Percentiles rank a stretch among this genome's conserved stretches.
phyloP scores from a whole-genome alignment of 495 filamentous ascomycete species.

The Penicillium ucsense region DNA sequence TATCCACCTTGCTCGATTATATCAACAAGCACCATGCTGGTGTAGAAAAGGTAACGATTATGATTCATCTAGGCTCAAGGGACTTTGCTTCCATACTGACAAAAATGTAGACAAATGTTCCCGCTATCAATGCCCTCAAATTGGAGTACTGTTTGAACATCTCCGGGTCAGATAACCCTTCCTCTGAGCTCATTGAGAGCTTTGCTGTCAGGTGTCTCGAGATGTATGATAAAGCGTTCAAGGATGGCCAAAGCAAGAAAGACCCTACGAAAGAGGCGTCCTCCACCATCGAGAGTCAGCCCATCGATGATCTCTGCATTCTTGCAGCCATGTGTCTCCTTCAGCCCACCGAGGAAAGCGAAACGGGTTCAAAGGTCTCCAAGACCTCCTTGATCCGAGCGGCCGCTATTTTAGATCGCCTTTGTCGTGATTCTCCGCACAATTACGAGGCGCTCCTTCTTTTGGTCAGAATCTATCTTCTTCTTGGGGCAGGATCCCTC shows the following conservation, averaged over 20 bases:
- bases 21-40: slow-evolving; percentile 12
- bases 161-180: slow-evolving; percentile 29
- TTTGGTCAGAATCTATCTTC: slow-evolving; percentile 43
- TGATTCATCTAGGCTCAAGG: not conserved
- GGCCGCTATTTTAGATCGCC: slow-evolving; percentile 38
- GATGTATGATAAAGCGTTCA: slow-evolving; percentile 26
- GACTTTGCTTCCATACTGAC: slow-evolving; percentile 1
- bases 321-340: slow-evolving; percentile 48
- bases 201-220: slow-evolving; percentile 40
- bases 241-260: slow-evolving; percentile 2
- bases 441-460: slow-evolving; percentile 50
- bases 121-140: slow-evolving; percentile 45
- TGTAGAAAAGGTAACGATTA: slow-evolving; percentile 23
- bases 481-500: slow-evolving; percentile 43
- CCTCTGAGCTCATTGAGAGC: slow-evolving; percentile 25
- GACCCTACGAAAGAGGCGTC: slow-evolving; percentile 3
- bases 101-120: slow-evolving; percentile 15
- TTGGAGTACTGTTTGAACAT: slow-evolving; percentile 44
- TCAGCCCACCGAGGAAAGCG: slow-evolving; percentile 20
- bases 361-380: slow-evolving; percentile 10
- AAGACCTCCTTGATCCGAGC: slow-evolving; percentile 42
- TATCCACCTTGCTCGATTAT: slow-evolving; percentile 32
- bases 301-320: slow-evolving; percentile 47
- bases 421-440: slow-evolving; percentile 42
- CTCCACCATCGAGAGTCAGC: slow-evolving; percentile 43